Evolutionary conservation across 257 asterid species (phyloP).

Genomic region (Gentiana macrophylla): DNA sequence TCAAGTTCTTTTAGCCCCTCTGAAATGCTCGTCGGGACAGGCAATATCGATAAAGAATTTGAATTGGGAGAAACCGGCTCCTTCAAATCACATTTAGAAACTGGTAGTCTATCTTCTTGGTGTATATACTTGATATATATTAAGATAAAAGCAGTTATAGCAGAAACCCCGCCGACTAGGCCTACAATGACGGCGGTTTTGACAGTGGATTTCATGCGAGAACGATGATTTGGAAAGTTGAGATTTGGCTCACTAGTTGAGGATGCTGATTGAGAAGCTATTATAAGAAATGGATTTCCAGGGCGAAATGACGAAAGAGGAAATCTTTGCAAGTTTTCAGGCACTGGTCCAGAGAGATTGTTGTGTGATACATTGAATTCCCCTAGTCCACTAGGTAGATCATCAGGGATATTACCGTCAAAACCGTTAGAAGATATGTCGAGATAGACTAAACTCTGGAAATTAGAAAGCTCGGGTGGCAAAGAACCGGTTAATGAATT

Average conservation of each 20-base stretch:
- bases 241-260: constrained; percentile 23
- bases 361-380: constrained; percentile 57
- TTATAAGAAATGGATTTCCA: constrained; percentile 52
- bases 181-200: constrained; percentile 55
- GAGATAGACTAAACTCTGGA: constrained; percentile 36
- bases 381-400: constrained; percentile 34
- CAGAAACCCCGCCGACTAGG: constrained; percentile 32
- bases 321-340: constrained; percentile 51
- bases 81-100: constrained; percentile 22
- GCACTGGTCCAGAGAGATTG: constrained; percentile 76
- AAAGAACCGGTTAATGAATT: constrained; percentile 47
- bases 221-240: constrained; percentile 23
- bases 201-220: constrained; percentile 30
- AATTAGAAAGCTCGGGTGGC: constrained; percentile 44
- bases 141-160: constrained; percentile 28
- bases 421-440: constrained; percentile 57
- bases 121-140: constrained; percentile 35
- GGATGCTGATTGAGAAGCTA: constrained; percentile 28
- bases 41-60: constrained; percentile 28
- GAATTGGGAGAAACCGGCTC: constrained; percentile 34
- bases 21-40: constrained; percentile 15
- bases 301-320: constrained; percentile 79
- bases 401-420: constrained; percentile 60
- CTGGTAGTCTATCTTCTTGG: constrained; percentile 13
- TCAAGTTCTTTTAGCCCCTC: constrained; percentile 24